These are phyloP conservation scores for Macroventuria anomochaeta DNA, from an alignment of 2,329 filamentous ascomycete genomes.

Conservation along the genomic window DNA sequence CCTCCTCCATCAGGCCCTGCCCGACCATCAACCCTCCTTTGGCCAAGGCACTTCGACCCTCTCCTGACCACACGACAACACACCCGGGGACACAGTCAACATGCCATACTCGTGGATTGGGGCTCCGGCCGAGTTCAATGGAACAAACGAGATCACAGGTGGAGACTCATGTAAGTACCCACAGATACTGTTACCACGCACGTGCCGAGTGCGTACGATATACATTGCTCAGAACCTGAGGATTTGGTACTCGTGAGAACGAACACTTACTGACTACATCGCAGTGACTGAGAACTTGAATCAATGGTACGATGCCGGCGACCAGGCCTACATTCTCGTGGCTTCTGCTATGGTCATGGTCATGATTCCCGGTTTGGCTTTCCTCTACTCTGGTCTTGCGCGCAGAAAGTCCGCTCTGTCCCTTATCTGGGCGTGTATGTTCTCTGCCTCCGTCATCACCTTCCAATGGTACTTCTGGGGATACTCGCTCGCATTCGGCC, in stretches of 20 bases:
- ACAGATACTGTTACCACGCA: conserved; percentile 22
- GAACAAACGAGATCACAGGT: conserved; percentile 67
- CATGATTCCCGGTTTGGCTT: conserved; percentile 96
- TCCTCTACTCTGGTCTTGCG: conserved; percentile 97
- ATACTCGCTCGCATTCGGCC: conserved; percentile 91
- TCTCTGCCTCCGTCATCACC: conserved; percentile 84
- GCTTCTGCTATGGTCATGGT: conserved; percentile 90
- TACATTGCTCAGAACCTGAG: conserved; percentile 1
- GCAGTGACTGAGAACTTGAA: conserved; percentile 86
- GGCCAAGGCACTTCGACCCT: conserved; percentile 15
- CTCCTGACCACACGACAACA: conserved; percentile 14
- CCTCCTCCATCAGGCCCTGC: conserved; percentile 20
- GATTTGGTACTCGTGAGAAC: background rate
- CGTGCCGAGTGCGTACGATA: conserved; percentile 24
- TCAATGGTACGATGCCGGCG: conserved; percentile 91
- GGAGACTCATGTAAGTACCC: conserved; percentile 76
- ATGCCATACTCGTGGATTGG: conserved; percentile 60
- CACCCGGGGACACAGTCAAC: conserved; percentile 26
- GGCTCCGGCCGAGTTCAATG: conserved; percentile 56
- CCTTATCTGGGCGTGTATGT: conserved; percentile 97
- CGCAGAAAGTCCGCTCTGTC: conserved; percentile 96
- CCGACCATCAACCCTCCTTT: conserved; percentile 17
- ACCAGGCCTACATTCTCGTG: conserved; percentile 92
- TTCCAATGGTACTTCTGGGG: conserved; percentile 99
- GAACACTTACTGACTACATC: conserved; percentile 18